These are phyloP conservation scores for Penicillium manginii DNA, from an alignment of 495 filamentous ascomycete species.

Conservation along the genomic window DNA sequence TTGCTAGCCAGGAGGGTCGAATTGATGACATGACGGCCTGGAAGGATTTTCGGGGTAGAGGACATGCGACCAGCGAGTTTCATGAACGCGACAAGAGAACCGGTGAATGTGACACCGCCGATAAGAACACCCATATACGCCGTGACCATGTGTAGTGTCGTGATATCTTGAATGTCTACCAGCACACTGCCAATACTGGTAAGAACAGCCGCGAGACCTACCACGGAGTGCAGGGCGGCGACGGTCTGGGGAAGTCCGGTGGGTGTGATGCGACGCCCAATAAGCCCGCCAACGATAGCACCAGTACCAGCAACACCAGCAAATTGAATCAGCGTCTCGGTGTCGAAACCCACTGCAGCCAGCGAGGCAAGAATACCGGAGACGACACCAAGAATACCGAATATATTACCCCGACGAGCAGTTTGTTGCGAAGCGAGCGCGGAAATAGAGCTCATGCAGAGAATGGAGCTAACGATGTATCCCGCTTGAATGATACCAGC, in stretches of 20 bases:
- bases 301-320: constrained; percentile 70
- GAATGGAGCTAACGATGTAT: constrained; percentile 75
- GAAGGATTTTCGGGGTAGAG: constrained; percentile 68
- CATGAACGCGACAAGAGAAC: constrained; percentile 78
- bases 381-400: constrained; percentile 78
- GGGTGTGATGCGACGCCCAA: constrained; percentile 81
- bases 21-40: constrained; percentile 72
- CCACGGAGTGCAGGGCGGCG: constrained; percentile 79
- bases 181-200: constrained; percentile 83
- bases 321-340: constrained; percentile 74
- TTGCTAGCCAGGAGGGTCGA: constrained; percentile 70
- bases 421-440: constrained; percentile 75
- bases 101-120: constrained; percentile 81
- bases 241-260: constrained; percentile 83
- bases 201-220: constrained; percentile 78
- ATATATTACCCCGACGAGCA: constrained; percentile 76
- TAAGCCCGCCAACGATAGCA: constrained; percentile 62
- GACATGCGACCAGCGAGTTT: constrained; percentile 80
- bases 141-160: constrained; percentile 75
- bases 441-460: constrained; percentile 75
- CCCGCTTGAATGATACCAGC: constrained; percentile 80
- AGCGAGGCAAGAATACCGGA: constrained; percentile 79
- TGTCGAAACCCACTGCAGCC: constrained; percentile 73
- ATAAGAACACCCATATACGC: constrained; percentile 82
- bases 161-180: constrained; percentile 64